phyloP scores from a whole-genome alignment of 306 rosid genomes.

The Neltuma alba region DNA sequence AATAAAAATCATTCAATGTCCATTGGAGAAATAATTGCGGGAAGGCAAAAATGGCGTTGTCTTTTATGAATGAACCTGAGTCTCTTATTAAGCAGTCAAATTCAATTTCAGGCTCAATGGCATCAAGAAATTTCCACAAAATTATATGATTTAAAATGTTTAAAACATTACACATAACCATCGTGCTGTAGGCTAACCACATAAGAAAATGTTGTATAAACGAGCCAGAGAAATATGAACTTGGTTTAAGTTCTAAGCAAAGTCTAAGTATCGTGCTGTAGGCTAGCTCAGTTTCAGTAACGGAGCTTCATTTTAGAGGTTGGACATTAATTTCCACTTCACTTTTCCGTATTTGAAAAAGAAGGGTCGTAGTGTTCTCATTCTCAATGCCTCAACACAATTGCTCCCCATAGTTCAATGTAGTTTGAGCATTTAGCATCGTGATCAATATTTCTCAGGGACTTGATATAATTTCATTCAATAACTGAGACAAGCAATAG shows the following conservation, averaged over 20 bases:
- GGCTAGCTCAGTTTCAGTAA: not conserved
- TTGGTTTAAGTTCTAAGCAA: not conserved
- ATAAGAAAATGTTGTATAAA: not conserved
- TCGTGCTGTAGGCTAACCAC: not conserved
- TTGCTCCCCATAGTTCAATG: not conserved
- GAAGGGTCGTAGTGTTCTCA: not conserved
- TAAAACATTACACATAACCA: not conserved
- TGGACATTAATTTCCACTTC: not conserved
- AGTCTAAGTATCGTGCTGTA: not conserved
- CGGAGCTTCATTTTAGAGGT: not conserved
- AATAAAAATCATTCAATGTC: constrained; percentile 37
- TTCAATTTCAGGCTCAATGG: constrained; percentile 22
- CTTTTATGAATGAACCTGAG: constrained; percentile 14
- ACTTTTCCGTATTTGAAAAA: not conserved
- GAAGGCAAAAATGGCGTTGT: constrained; percentile 19
- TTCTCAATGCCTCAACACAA: not conserved
- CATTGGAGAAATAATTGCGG: constrained; percentile 33
- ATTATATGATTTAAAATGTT: not conserved
- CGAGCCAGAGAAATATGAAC: not conserved
- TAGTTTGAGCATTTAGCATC: not conserved
- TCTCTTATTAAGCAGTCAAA: constrained; percentile 20
- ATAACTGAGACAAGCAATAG: not conserved
- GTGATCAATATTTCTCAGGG: not conserved
- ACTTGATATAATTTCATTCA: not conserved
- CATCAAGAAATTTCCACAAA: constrained; percentile 5